Conservation (phyloP, 2,329 filamentous ascomycete species). For the Delphinella strobiligena region DNA sequence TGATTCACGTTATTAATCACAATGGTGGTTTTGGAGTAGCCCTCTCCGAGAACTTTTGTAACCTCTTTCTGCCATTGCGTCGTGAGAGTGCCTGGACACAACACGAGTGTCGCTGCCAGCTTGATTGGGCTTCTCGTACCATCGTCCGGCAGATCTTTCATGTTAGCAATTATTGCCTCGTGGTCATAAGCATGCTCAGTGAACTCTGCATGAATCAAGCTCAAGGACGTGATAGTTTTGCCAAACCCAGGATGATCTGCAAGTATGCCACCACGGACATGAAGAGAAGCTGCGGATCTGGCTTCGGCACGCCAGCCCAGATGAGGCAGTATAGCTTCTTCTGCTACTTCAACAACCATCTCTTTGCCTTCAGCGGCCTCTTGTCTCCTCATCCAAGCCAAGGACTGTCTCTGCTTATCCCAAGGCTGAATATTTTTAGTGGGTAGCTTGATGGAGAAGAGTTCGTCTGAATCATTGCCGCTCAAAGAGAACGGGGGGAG, state of each 20-base stretch:
- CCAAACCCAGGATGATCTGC: conserved; percentile 56
- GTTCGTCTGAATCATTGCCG: conserved; percentile 24
- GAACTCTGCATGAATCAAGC: conserved; percentile 39
- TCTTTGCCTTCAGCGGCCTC: conserved; percentile 29
- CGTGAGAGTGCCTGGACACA: conserved; percentile 44
- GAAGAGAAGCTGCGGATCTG: conserved; percentile 28
- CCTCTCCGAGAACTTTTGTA: conserved; percentile 33
- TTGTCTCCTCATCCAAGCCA: conserved; percentile 48
- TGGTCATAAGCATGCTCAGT: conserved; percentile 7
- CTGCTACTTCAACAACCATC: conserved; percentile 43
- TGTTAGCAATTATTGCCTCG: neutral
- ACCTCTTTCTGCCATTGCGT: conserved; percentile 49
- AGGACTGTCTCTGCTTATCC: conserved; percentile 40
- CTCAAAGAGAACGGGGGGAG: conserved; percentile 32
- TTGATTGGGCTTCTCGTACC: conserved; percentile 24
- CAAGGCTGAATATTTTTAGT: conserved; percentile 30
- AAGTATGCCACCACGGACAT: conserved; percentile 46
- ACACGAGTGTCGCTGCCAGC: conserved; percentile 45
- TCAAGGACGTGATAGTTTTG: conserved; percentile 51
- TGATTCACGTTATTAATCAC: conserved; percentile 27
- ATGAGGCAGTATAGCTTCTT: conserved; percentile 38
- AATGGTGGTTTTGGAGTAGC: conserved; percentile 23
- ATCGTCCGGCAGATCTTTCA: neutral
- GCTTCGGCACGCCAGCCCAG: conserved; percentile 45
- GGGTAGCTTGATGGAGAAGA: conserved; percentile 13